Base-by-base conservation (phyloP, 768 basidiomycete genomes). In the Leccinum longicurvipes region DNA sequence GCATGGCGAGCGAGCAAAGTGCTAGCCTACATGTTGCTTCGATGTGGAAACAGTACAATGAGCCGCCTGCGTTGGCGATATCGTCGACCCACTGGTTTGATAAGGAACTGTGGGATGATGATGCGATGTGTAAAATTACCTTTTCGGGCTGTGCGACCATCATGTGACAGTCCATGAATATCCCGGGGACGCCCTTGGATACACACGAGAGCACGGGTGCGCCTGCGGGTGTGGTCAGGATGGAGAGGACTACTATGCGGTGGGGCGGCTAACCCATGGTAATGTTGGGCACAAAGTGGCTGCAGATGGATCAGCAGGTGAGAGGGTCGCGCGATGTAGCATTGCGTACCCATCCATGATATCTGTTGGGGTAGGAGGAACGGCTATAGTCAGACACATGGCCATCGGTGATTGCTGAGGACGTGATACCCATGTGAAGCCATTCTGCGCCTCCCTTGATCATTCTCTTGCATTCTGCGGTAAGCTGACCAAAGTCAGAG, bases 101-200 rank as follows among this genome's bases (percentile, higher is more conserved):
- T 24, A 7, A n/a, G 21, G 6, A 32, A 27, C 28, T 9, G 27
- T 5, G 17, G 4, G 8, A 34, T 15, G 15, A 29, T 1, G 41
- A 19, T 24, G 23, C 44, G 28, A 19, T 19, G 34, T 31, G 8
- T 66, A 48, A 41, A 19, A n/a, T 51, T 62, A 92, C 95, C 79
- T 88, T 87, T 67, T 89, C 91, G 10, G 97, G 97, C 48, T 98
- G 77, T 0, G 93, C 72, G 19, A 99, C 97, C 97, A 99, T 99
- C 97, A 98, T 98, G 74, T 99, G 97, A 73, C 95, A 98, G 73
- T 99, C 97, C 96, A 99, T 98, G 77, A 94, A 98, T 63, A 98
- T 97, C 51, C 84, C 91, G 2, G 96, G 95, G 21, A 98, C 83
- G 32, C 85, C 83, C 72, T 93, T 93, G 51, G 82, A 78, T 21